phyloP scores from a whole-genome alignment of 2,329 filamentous ascomycete genomes.

The Colletotrichum salicis region DNA sequence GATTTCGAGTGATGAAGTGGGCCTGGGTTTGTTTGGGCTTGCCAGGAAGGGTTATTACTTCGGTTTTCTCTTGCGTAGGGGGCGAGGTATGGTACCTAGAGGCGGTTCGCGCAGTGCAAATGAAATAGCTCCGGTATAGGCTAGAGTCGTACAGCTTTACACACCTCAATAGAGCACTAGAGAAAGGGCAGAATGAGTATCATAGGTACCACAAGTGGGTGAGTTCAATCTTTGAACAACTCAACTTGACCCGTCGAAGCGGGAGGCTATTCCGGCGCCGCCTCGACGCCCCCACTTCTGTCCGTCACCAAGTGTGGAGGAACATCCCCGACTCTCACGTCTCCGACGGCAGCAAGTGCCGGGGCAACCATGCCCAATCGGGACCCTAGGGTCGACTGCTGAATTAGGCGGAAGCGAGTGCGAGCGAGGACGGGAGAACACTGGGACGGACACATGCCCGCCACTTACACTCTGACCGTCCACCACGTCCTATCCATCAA shows the following conservation, averaged over 20 bases:
- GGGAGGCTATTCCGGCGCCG: neutral
- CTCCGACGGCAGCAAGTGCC: neutral
- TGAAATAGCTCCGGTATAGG: too few species aligned
- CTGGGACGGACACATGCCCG: neutral
- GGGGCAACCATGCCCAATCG: neutral
- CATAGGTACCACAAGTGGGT: too few species aligned
- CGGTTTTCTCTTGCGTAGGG: neutral
- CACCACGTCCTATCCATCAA: too few species aligned
- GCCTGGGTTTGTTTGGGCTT: neutral
- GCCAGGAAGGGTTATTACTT: neutral
- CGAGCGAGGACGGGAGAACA: neutral
- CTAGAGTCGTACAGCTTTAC: too few species aligned
- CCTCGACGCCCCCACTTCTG: neutral
- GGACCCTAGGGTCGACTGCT: neutral
- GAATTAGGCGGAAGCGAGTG: slow-evolving; percentile 10
- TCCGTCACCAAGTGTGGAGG: neutral
- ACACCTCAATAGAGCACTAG: too few species aligned
- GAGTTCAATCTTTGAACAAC: too few species aligned
- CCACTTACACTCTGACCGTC: neutral
- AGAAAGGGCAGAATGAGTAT: too few species aligned
- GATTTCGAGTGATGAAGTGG: too few species aligned
- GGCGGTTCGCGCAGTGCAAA: too few species aligned
- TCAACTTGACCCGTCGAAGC: too few species aligned
- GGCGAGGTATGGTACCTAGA: too few species aligned
- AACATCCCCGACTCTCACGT: neutral